phyloP scores from a whole-genome alignment of 768 basidiomycete genomes.

The Termitomyces sp. region DNA sequence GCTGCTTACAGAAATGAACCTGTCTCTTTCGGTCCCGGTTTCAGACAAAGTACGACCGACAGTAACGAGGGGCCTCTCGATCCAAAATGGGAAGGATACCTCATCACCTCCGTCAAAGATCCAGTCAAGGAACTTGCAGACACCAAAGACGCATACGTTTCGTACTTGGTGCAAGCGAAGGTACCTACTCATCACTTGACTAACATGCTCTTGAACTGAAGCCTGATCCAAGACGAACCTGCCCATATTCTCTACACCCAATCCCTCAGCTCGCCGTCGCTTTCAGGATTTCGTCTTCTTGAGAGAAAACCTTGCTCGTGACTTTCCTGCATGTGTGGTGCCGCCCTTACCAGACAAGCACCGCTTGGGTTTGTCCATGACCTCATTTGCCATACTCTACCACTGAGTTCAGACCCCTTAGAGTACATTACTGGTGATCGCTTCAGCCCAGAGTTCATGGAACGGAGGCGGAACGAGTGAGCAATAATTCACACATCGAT shows the following conservation, averaged over 20 bases:
- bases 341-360: constrained; percentile 97
- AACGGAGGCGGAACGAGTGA: constrained; percentile 83
- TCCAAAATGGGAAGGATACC: constrained; percentile 88
- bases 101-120: constrained; percentile 79
- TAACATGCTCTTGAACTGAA: background rate
- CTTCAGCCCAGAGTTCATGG: constrained; percentile 97
- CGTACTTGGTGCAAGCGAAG: constrained; percentile 86
- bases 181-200: constrained; percentile 35
- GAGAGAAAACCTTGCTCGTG: constrained; percentile 77
- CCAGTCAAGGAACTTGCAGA: constrained; percentile 95
- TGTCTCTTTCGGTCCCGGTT: constrained; percentile 60
- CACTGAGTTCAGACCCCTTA: constrained; percentile 22
- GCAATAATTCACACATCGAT: constrained; percentile 19
- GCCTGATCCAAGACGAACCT: constrained; percentile 70
- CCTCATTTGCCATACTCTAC: background rate
- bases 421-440: constrained; percentile 98
- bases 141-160: constrained; percentile 95
- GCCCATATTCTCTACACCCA: constrained; percentile 73
- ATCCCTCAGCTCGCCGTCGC: constrained; percentile 74
- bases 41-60: constrained; percentile 74
- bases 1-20: constrained; percentile 43
- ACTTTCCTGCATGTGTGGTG: constrained; percentile 98
- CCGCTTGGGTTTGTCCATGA: constrained; percentile 66
- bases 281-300: constrained; percentile 98
- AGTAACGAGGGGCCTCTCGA: constrained; percentile 70